Percentiles rank a stretch among this genome's conserved stretches.
phyloP scores from a whole-genome alignment of 1,139 yeast genomes.

The Hansenula sp. region DNA sequence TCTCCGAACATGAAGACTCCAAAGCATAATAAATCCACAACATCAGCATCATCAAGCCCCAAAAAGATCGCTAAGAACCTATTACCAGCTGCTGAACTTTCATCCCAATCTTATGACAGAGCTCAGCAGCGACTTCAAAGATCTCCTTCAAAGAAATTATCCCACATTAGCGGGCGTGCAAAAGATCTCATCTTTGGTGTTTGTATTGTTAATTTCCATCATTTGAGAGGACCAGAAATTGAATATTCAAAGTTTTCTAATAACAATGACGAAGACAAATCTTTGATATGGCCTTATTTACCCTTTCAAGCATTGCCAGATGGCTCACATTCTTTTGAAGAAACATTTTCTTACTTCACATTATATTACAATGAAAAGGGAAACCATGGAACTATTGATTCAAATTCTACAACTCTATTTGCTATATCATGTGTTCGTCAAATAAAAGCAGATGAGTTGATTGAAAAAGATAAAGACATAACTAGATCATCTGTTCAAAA shows the following conservation, averaged over 20 bases:
- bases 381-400: slow-evolving; percentile 28
- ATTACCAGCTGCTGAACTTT: slow-evolving; percentile 1
- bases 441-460: slow-evolving; percentile 58
- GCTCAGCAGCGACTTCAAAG: slow-evolving; percentile 2
- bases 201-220: slow-evolving; percentile 91
- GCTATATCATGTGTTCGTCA: slow-evolving; percentile 95
- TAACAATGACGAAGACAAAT: slow-evolving; percentile 32
- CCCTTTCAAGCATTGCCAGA: slow-evolving; percentile 96
- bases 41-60: neutral
- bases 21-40: neutral
- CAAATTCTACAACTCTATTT: slow-evolving; percentile 59
- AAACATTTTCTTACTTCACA: slow-evolving; percentile 89
- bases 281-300: slow-evolving; percentile 72
- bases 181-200: slow-evolving; percentile 64
- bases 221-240: slow-evolving; percentile 89
- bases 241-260: slow-evolving; percentile 86
- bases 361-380: slow-evolving; percentile 65
- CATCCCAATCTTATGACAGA: neutral
- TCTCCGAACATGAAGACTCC: neutral
- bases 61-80: neutral
- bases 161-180: slow-evolving; percentile 14
- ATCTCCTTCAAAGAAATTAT: slow-evolving; percentile 13
- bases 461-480: slow-evolving; percentile 56
- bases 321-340: slow-evolving; percentile 90
- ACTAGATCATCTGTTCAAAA: slow-evolving; percentile 91